Conservation (phyloP, 2,329 filamentous ascomycete species). For the Immersiporthe knoxdaviesiana region DNA sequence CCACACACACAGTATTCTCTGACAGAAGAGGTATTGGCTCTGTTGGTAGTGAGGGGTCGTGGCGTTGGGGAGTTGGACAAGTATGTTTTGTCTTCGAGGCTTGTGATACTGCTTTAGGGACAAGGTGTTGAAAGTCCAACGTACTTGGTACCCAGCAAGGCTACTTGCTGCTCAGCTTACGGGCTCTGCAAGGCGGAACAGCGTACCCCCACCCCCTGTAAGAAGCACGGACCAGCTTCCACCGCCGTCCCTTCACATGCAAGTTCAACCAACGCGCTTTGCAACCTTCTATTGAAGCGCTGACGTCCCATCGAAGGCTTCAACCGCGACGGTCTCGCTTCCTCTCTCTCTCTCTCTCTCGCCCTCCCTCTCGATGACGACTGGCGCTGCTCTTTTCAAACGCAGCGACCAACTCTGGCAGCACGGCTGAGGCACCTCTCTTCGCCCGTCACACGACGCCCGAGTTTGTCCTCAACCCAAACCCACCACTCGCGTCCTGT, state of each 20-base stretch:
- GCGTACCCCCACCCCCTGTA: conserved; percentile 7
- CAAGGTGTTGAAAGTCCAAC: conserved; percentile 25
- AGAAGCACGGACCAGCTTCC: conserved; percentile 17
- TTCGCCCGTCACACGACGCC: background rate
- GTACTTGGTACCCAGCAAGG: background rate
- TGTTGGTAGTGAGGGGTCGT: background rate
- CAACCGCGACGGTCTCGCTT: background rate
- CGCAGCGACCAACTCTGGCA: background rate
- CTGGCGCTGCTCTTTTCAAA: conserved; percentile 1
- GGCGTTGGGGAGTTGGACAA: conserved; percentile 1
- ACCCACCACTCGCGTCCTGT: conserved; percentile 3
- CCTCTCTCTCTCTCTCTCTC: background rate
- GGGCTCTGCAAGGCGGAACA: conserved; percentile 11
- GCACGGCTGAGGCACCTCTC: background rate
- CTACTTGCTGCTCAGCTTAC: background rate
- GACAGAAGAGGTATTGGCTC: background rate
- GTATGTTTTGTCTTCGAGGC: background rate
- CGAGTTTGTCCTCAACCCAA: background rate
- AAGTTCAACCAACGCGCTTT: background rate
- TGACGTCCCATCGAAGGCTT: background rate
- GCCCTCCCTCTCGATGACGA: background rate
- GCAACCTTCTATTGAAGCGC: background rate
- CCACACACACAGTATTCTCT: background rate
- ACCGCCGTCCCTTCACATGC: conserved; percentile 12
- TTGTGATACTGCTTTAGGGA: conserved; percentile 18